Percentiles rank a stretch among this genome's conserved stretches.
Evolutionary conservation across 495 filamentous ascomycete genomes (phyloP).

Genomic region (Hyaloscypha variabilis): DNA sequence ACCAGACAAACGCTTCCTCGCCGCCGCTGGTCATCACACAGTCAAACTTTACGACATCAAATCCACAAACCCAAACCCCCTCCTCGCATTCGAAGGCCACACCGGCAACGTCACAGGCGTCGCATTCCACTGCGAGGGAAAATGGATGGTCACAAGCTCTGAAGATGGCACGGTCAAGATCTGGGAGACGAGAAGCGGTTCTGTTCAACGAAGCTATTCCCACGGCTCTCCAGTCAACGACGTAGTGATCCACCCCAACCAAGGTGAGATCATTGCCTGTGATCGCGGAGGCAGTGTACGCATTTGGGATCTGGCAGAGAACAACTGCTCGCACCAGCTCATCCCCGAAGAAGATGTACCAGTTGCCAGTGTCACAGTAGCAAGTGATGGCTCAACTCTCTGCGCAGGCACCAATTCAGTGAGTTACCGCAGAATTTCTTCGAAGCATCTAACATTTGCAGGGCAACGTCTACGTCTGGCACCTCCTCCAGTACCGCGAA

Average conservation of each 20-base stretch:
- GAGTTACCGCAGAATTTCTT: conserved; percentile 30
- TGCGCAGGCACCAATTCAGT: conserved; percentile 94
- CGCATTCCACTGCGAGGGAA: conserved; percentile 96
- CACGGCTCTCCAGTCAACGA: conserved; percentile 91
- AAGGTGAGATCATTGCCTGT: conserved; percentile 95
- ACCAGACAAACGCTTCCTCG: conserved; percentile 94
- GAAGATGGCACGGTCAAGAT: conserved; percentile 98
- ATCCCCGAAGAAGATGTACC: conserved; percentile 95
- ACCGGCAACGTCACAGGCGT: conserved; percentile 94
- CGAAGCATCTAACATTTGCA: conserved; percentile 37
- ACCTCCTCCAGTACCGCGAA: conserved; percentile 80
- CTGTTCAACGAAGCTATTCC: conserved; percentile 87
- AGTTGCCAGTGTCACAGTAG: conserved; percentile 91
- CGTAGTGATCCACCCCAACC: conserved; percentile 97
- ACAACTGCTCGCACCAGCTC: conserved; percentile 93
- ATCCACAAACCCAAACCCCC: conserved; percentile 88
- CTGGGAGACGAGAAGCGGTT: conserved; percentile 91
- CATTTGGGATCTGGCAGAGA: conserved; percentile 96
- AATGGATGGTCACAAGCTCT: conserved; percentile 99
- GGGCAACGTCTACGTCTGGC: conserved; percentile 98
- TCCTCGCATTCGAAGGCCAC: conserved; percentile 93
- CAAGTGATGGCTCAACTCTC: conserved; percentile 91
- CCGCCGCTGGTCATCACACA: conserved; percentile 90
- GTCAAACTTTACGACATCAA: conserved; percentile 98
- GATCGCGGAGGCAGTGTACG: conserved; percentile 91